Base-by-base conservation (phyloP, 2,329 filamentous ascomycete species). In the Ramularia collo-cygni region DNA sequence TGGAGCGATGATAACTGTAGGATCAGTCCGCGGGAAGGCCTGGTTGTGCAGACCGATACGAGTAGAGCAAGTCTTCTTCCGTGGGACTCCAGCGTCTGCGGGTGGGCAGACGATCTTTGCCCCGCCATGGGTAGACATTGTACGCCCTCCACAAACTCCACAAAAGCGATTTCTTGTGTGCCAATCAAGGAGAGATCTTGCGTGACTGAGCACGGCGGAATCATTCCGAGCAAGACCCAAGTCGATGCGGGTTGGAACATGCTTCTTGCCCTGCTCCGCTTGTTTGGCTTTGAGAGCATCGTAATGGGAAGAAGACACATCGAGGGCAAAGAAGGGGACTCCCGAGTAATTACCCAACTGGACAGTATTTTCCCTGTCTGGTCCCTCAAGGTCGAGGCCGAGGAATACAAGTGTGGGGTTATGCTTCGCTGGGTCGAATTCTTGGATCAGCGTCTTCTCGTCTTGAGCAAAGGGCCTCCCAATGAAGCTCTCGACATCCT, bases 71-170 rank as follows among this genome's bases (percentile, higher is more conserved):
- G 43, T 37, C 10, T 17, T 40, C 16, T 43, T 46, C 3, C 50
- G 37, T 14, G 42, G 33, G 4, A 51, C 39, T 9, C 50, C 50
- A 14, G 44, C 46, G 17, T 51, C 50, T 2, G 34, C 35, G 5
- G 50, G 50, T 14, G 50, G 50, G 26, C 50, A 53, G 18, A 53
- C 46, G 8, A 53, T 42, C 28, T 53, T 51, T 4, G 42, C 37
- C 6, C 50, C 50, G 10, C 47, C 50, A 9, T 51, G 46, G n/a
- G 39, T 44, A 7, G 46, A 43, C 2, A 53, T 36, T 3, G 48
- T 53, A 9, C 37, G 39, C 9, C 43, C 42, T 6, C 50, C 50
- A 35, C 48, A 53, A 5, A 48, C 44, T 15, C 45, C 42, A 30
- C 50, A 53, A 32, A 40, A 51, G 19, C 38, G 41, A 12, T 49